These are phyloP conservation scores for Leptomonas pyrrhocoris DNA, from an alignment of 208 protist genomes.

Conservation along the genomic window DNA sequence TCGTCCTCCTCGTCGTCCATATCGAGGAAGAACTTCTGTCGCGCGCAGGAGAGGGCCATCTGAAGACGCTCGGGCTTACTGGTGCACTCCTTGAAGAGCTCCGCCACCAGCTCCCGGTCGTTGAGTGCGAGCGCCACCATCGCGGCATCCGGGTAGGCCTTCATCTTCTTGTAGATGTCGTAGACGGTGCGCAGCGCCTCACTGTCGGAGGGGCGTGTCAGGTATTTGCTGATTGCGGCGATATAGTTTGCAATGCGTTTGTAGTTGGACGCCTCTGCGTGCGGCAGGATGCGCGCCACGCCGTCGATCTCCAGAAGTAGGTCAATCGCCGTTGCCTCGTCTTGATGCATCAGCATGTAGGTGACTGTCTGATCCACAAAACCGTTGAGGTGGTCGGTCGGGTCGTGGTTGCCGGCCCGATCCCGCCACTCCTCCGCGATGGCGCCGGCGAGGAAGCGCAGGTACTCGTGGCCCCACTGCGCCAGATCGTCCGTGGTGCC, in stretches of 20 bases:
- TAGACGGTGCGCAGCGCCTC: constrained; percentile 91
- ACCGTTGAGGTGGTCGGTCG: constrained; percentile 81
- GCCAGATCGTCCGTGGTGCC: constrained; percentile 94
- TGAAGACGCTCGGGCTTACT: constrained; percentile 80
- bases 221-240: constrained; percentile 91
- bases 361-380: constrained; percentile 94
- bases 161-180: constrained; percentile 93
- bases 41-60: constrained; percentile 93
- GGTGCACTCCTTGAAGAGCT: constrained; percentile 84
- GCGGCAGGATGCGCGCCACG: constrained; percentile 88
- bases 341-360: constrained; percentile 96
- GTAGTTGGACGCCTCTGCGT: constrained; percentile 95
- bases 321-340: constrained; percentile 98
- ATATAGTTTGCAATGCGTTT: constrained; percentile 96
- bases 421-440: constrained; percentile 94
- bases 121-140: constrained; percentile 89
- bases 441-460: constrained; percentile 94
- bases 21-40: constrained; percentile 88
- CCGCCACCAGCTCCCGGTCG: constrained; percentile 71
- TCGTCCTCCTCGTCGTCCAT: constrained; percentile 91
- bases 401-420: constrained; percentile 51
- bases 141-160: constrained; percentile 90
- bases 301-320: constrained; percentile 97
- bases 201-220: constrained; percentile 95
- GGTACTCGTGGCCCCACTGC: constrained; percentile 99